phyloP scores from a whole-genome alignment of 73 alveolate species.

The Blepharisma japonicum region DNA sequence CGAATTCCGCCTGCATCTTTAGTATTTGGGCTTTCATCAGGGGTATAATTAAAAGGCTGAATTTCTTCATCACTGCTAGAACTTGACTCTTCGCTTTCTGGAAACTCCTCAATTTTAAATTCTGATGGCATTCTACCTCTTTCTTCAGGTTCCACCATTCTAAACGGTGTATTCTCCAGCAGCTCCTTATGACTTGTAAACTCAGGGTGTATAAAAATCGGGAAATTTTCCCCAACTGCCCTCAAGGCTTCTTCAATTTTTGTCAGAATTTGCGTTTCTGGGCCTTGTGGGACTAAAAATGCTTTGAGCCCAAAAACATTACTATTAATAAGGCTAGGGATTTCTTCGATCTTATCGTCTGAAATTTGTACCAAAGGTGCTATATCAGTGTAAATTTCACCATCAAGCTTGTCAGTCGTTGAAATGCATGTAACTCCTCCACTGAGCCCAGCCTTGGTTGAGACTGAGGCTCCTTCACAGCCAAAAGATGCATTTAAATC shows the following conservation, averaged over 20 bases:
- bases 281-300: conserved; percentile 24
- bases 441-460: background rate
- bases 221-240: background rate
- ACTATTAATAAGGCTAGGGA: background rate
- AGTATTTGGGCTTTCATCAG: too few species aligned
- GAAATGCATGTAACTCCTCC: conserved; percentile 15
- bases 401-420: background rate
- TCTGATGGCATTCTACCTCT: background rate
- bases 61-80: too few species aligned
- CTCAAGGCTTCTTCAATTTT: background rate
- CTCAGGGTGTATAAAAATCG: conserved; percentile 18
- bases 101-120: too few species aligned
- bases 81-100: too few species aligned
- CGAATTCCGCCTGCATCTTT: too few species aligned
- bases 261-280: conserved; percentile 15
- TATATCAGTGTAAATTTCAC: conserved; percentile 16
- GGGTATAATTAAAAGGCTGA: too few species aligned
- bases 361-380: background rate
- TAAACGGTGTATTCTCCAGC: background rate
- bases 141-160: conserved; percentile 9
- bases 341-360: background rate
- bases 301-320: background rate
- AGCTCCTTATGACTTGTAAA: background rate
- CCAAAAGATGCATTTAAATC: conserved; percentile 13
- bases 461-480: background rate